phyloP scores from a whole-genome alignment of 2,329 filamentous ascomycete species.

The Xylariaceae sp. region DNA sequence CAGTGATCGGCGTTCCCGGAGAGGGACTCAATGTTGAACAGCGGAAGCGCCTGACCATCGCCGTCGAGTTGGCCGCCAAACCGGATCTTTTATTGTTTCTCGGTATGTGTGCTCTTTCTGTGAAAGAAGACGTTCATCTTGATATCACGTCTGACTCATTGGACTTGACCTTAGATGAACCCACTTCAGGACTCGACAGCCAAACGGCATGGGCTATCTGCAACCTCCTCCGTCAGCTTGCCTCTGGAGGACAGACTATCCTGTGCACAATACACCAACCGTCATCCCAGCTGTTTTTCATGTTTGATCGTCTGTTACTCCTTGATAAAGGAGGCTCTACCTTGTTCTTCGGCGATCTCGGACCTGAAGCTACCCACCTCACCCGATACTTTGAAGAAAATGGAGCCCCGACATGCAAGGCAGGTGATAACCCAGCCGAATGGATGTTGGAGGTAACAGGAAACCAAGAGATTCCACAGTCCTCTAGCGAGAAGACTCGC shows the following conservation, averaged over 20 bases:
- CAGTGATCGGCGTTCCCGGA: slow-evolving; percentile 80
- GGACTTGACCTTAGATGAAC: slow-evolving; percentile 56
- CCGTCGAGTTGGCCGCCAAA: slow-evolving; percentile 85
- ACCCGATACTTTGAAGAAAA: slow-evolving; percentile 70
- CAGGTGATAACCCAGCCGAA: slow-evolving; percentile 71
- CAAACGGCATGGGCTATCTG: slow-evolving; percentile 89
- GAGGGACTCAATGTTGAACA: slow-evolving; percentile 54
- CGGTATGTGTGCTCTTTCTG: slow-evolving; percentile 2
- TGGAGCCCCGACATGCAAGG: slow-evolving; percentile 56
- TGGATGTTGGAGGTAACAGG: slow-evolving; percentile 66
- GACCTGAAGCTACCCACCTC: slow-evolving; percentile 58
- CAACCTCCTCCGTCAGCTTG: slow-evolving; percentile 76
- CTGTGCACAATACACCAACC: slow-evolving; percentile 93
- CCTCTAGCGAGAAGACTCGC: too few species aligned
- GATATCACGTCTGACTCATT: neutral
- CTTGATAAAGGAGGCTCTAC: slow-evolving; percentile 66
- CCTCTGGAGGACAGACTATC: slow-evolving; percentile 79
- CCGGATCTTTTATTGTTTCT: slow-evolving; percentile 76
- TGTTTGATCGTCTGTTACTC: slow-evolving; percentile 75
- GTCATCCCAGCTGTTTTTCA: slow-evolving; percentile 84
- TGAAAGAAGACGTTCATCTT: neutral
- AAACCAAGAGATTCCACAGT: too few species aligned
- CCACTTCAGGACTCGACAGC: slow-evolving; percentile 83
- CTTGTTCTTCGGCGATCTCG: slow-evolving; percentile 74
- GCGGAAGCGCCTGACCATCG: slow-evolving; percentile 75